Conservation (phyloP, 2,329 filamentous ascomycete genomes). For the Colletotrichum euphorbiae region DNA sequence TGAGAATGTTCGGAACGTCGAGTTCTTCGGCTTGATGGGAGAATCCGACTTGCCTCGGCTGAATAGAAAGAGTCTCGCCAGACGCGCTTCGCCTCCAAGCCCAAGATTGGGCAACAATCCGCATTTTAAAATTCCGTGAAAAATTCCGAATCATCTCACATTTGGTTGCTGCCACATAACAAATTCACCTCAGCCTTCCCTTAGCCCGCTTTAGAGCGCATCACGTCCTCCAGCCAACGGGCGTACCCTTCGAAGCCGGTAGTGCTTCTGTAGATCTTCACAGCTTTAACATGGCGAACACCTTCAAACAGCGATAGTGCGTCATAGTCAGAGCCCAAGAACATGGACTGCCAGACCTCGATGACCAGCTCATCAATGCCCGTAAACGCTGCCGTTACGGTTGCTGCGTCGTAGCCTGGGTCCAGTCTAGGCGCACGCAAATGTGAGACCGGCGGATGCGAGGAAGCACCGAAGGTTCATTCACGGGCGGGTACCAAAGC, state of each 20-base stretch:
- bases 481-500: constrained; percentile 48
- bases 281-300: constrained; percentile 54
- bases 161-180: neutral
- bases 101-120: no score
- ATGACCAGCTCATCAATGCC: constrained; percentile 54
- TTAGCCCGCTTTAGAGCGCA: constrained; percentile 45
- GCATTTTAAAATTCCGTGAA: no score
- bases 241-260: constrained; percentile 57
- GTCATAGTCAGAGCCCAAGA: constrained; percentile 52
- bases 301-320: constrained; percentile 56
- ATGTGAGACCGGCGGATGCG: constrained; percentile 55
- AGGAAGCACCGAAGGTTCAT: constrained; percentile 45
- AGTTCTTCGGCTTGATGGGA: no score
- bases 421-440: constrained; percentile 56
- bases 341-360: constrained; percentile 53
- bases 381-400: constrained; percentile 50
- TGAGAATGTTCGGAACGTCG: no score
- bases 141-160: neutral
- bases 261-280: constrained; percentile 52
- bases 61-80: no score
- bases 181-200: neutral
- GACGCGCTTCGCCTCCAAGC: no score
- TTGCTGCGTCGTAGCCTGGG: constrained; percentile 47
- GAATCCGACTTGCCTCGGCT: no score
- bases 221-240: constrained; percentile 52